phyloP scores from a whole-genome alignment of 495 filamentous ascomycete species.

The Tuber aestivum region DNA sequence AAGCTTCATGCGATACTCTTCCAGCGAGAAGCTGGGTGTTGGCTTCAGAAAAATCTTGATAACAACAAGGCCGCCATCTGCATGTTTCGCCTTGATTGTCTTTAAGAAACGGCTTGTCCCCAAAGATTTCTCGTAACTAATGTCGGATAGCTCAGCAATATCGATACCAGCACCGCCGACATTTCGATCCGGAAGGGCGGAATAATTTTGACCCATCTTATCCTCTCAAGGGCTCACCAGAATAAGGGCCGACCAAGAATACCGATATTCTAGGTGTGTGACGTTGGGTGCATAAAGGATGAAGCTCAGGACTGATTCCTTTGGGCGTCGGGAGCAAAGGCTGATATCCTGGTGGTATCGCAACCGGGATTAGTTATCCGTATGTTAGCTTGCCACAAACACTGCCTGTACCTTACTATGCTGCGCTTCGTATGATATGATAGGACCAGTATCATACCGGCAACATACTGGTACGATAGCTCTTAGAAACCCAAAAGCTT shows the following conservation, averaged over 20 bases:
- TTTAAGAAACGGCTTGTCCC: slow-evolving; percentile 97
- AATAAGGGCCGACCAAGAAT: background rate
- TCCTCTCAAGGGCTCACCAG: background rate
- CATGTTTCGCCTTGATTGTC: slow-evolving; percentile 80
- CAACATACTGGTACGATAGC: too few relatives aligned
- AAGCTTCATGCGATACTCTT: slow-evolving; percentile 38
- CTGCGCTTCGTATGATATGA: background rate
- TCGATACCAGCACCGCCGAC: slow-evolving; percentile 89
- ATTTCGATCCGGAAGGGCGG: slow-evolving; percentile 61
- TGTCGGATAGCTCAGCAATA: slow-evolving; percentile 79
- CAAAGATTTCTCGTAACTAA: slow-evolving; percentile 86
- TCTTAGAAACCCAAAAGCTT: background rate
- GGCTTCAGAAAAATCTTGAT: slow-evolving; percentile 87
- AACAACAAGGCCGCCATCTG: slow-evolving; percentile 82
- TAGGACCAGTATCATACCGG: background rate
- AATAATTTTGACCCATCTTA: slow-evolving; percentile 95
- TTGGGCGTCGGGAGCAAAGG: background rate
- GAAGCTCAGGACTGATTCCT: background rate
- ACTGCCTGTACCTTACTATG: background rate
- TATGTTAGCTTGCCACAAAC: background rate
- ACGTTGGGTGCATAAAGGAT: background rate
- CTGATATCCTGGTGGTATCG: background rate
- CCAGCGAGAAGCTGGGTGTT: slow-evolving; percentile 48
- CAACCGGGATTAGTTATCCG: background rate
- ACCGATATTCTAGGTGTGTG: background rate